Evolutionary conservation across 2,329 filamentous ascomycete genomes (phyloP).

Genomic region (Ascosphaera pollenicola): DNA sequence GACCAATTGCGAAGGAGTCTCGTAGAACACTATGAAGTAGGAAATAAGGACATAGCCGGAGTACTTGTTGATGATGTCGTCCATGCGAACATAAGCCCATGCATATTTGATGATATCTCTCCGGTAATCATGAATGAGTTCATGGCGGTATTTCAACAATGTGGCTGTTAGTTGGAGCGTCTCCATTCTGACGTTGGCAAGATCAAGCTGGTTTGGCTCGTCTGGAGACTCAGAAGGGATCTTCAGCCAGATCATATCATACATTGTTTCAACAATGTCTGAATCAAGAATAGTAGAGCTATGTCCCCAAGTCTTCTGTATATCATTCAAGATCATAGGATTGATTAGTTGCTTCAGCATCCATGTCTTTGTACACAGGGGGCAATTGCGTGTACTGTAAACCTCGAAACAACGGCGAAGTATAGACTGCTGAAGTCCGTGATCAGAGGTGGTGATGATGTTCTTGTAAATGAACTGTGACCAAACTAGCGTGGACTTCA

Average conservation of each 20-base stretch:
- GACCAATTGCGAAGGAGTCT: slow-evolving; percentile 89
- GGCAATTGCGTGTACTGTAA: slow-evolving; percentile 55
- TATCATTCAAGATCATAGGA: slow-evolving; percentile 89
- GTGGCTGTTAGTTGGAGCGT: slow-evolving; percentile 85
- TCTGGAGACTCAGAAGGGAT: slow-evolving; percentile 64
- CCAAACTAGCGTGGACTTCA: slow-evolving; percentile 55
- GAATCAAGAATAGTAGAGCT: slow-evolving; percentile 57
- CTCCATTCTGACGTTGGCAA: slow-evolving; percentile 93
- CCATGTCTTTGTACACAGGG: slow-evolving; percentile 84
- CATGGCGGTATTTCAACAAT: slow-evolving; percentile 84
- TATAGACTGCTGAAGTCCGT: slow-evolving; percentile 66
- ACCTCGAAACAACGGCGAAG: slow-evolving; percentile 72
- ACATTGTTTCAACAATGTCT: slow-evolving; percentile 69
- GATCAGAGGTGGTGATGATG: slow-evolving; percentile 63
- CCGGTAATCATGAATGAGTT: slow-evolving; percentile 67
- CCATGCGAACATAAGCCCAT: slow-evolving; percentile 96
- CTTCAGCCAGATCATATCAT: slow-evolving; percentile 83
- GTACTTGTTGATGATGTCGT: slow-evolving; percentile 98
- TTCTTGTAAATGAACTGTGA: slow-evolving; percentile 65
- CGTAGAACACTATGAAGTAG: slow-evolving; percentile 94
- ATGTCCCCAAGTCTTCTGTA: slow-evolving; percentile 56
- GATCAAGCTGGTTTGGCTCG: slow-evolving; percentile 61
- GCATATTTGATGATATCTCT: slow-evolving; percentile 99
- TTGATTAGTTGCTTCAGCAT: slow-evolving; percentile 82
- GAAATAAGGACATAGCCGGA: slow-evolving; percentile 92